phyloP scores from a whole-genome alignment of 2,329 filamentous ascomycete genomes.

The Aspergillus sp. region DNA sequence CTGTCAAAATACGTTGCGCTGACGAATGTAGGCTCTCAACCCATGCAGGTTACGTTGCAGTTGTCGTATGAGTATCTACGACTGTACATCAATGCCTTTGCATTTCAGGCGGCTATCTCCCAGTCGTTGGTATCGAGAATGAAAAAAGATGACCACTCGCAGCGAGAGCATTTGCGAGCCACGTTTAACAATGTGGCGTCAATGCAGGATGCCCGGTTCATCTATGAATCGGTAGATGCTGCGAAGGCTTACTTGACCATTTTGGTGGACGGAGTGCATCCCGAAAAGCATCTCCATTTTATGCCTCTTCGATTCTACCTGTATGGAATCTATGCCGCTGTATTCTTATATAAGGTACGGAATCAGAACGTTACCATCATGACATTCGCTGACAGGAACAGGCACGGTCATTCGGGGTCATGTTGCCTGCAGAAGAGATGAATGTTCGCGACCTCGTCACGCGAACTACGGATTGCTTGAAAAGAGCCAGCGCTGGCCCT shows the following conservation, averaged over 20 bases:
- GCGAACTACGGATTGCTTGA: conserved; percentile 58
- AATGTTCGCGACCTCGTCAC: conserved; percentile 57
- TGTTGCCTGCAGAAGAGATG: conserved; percentile 54
- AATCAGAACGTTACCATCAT: not conserved
- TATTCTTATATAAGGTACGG: conserved; percentile 62
- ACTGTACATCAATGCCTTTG: conserved; percentile 72
- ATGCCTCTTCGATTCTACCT: conserved; percentile 65
- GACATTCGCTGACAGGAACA: conserved; percentile 16
- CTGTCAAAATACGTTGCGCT: conserved; percentile 11
- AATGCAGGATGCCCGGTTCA: conserved; percentile 63
- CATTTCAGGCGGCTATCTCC: conserved; percentile 67
- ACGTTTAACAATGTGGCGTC: conserved; percentile 56
- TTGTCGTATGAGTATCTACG: conserved; percentile 71
- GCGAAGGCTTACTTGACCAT: conserved; percentile 61
- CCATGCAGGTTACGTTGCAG: conserved; percentile 64
- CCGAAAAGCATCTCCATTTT: conserved; percentile 57
- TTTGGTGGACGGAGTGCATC: conserved; percentile 59
- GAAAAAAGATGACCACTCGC: conserved; percentile 32
- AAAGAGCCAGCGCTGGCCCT: conserved; percentile 55
- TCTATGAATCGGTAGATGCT: conserved; percentile 64
- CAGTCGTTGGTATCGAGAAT: conserved; percentile 45
- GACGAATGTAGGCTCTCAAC: conserved; percentile 52
- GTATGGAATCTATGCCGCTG: conserved; percentile 61
- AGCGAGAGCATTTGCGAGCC: conserved; percentile 40
- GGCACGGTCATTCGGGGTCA: conserved; percentile 59